Percentiles rank a stretch among this genome's conserved stretches.
These are phyloP conservation scores for Ceratocystis eucalypticola DNA, from an alignment of 2,329 filamentous ascomycete species.

Conservation along the genomic window DNA sequence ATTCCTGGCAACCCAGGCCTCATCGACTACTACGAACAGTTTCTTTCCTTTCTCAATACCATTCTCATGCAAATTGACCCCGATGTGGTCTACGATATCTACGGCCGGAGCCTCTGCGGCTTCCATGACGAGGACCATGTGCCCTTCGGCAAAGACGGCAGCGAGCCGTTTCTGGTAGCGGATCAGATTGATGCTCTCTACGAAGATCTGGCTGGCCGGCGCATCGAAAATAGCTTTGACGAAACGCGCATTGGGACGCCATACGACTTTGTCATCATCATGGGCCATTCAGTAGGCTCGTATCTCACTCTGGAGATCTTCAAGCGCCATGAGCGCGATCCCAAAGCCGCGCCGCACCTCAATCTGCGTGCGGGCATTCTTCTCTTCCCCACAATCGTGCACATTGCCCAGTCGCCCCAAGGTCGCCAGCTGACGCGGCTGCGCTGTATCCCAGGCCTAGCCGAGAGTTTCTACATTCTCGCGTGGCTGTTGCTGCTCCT, in stretches of 20 bases:
- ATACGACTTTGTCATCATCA: constrained; percentile 49
- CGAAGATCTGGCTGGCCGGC: constrained; percentile 27
- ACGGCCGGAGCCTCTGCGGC: constrained; percentile 44
- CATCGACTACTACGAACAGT: constrained; percentile 58
- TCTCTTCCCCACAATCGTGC: constrained; percentile 61
- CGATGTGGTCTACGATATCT: constrained; percentile 37
- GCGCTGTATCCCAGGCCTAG: constrained; percentile 28
- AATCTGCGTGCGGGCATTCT: constrained; percentile 43
- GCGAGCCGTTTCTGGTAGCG: constrained; percentile 38
- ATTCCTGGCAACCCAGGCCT: constrained; percentile 66
- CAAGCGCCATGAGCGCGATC: constrained; percentile 37
- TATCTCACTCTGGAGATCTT: constrained; percentile 60
- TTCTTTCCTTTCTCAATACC: constrained; percentile 44
- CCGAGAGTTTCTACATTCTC: constrained; percentile 30
- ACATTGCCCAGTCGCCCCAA: constrained; percentile 50
- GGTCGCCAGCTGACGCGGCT: constrained; percentile 38
- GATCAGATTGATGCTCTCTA: constrained; percentile 38
- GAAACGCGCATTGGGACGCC: constrained; percentile 26
- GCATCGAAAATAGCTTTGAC: constrained; percentile 23
- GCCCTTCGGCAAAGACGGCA: constrained; percentile 30
- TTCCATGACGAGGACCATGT: constrained; percentile 42
- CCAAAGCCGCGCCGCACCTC: constrained; percentile 27
- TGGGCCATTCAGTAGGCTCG: constrained; percentile 61
- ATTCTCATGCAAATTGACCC: constrained; percentile 35
- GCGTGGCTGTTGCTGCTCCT: constrained; percentile 31